These are phyloP conservation scores for Vicia faba DNA, from an alignment of 306 rosid species.

Conservation along the genomic window DNA sequence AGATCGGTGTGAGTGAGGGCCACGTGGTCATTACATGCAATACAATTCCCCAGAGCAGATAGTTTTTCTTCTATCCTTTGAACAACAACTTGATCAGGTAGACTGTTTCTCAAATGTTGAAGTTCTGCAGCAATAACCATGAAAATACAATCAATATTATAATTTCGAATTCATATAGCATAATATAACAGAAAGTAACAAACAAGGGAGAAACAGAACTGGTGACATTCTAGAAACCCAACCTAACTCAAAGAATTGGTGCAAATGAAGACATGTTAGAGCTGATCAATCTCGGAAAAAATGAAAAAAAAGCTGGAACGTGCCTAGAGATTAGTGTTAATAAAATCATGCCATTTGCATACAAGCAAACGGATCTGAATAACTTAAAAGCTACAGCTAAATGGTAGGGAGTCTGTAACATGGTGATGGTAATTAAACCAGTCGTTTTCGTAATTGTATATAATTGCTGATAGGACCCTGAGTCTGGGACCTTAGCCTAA, in stretches of 20 bases:
- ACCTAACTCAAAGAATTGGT: background rate
- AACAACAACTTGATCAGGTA: constrained; percentile 88
- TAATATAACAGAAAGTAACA: background rate
- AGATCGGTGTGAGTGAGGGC: constrained; percentile 97
- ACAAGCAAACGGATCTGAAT: background rate
- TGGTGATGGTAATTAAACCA: constrained; percentile 4
- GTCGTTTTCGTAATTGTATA: background rate
- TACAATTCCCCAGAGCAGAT: constrained; percentile 92
- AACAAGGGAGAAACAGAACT: background rate
- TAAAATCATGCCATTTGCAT: background rate
- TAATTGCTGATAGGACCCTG: too few species aligned
- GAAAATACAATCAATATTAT: constrained; percentile 23
- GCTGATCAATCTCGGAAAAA: constrained; percentile 6
- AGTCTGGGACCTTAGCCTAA: too few species aligned
- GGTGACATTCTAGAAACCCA: constrained; percentile 7
- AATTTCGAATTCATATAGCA: constrained; percentile 11
- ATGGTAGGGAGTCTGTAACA: constrained; percentile 17
- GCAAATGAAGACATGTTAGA: constrained; percentile 15
- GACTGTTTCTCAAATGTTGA: constrained; percentile 91
- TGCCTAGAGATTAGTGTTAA: constrained; percentile 4
- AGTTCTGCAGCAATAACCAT: constrained; percentile 59
- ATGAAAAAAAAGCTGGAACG: background rate
- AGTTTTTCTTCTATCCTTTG: constrained; percentile 89
- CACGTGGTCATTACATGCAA: constrained; percentile 93
- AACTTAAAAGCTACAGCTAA: background rate